These are phyloP conservation scores for Cercospora brassicicola DNA, from an alignment of 2,329 filamentous ascomycete species.

Conservation along the genomic window DNA sequence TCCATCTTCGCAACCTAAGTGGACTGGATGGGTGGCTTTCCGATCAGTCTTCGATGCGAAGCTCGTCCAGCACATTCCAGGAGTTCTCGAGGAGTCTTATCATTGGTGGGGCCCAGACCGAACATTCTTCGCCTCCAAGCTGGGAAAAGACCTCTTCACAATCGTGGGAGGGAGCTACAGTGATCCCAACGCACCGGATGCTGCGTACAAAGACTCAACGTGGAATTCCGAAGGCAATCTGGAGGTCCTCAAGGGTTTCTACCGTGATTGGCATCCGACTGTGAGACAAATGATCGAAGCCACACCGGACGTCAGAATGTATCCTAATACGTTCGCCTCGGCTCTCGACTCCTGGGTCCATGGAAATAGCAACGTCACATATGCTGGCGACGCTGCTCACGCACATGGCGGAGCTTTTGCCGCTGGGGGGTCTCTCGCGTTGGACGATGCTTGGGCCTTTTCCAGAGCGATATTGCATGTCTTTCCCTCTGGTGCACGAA, in stretches of 20 bases:
- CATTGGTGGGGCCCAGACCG: constrained; percentile 37
- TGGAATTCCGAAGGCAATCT: constrained; percentile 22
- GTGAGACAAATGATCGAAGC: constrained; percentile 39
- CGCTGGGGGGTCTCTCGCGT: constrained; percentile 43
- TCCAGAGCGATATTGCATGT: constrained; percentile 13
- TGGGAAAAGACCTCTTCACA: constrained; percentile 35
- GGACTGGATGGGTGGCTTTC: constrained; percentile 44
- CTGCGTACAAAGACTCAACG: constrained; percentile 13
- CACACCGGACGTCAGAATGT: constrained; percentile 38
- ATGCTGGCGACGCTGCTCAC: constrained; percentile 45
- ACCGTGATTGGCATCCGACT: constrained; percentile 36
- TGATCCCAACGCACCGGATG: constrained; percentile 19
- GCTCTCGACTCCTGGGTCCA: constrained; percentile 38
- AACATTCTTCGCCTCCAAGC: constrained; percentile 37
- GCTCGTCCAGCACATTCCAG: constrained; percentile 37
- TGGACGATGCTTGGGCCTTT: constrained; percentile 43
- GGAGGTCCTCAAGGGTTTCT: constrained; percentile 16
- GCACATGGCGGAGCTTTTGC: constrained; percentile 44
- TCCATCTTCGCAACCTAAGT: constrained; percentile 36
- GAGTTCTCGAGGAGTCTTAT: constrained; percentile 40
- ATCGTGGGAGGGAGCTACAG: constrained; percentile 36
- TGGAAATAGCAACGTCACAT: constrained; percentile 33
- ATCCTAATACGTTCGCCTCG: constrained; percentile 40
- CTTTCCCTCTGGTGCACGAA: not conserved
- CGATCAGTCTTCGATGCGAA: constrained; percentile 41